Evolutionary conservation across 305 asterid genomes (phyloP), one percentile per base, ranked within the genome.

Genomic region (Salvia sclarea): DNA sequence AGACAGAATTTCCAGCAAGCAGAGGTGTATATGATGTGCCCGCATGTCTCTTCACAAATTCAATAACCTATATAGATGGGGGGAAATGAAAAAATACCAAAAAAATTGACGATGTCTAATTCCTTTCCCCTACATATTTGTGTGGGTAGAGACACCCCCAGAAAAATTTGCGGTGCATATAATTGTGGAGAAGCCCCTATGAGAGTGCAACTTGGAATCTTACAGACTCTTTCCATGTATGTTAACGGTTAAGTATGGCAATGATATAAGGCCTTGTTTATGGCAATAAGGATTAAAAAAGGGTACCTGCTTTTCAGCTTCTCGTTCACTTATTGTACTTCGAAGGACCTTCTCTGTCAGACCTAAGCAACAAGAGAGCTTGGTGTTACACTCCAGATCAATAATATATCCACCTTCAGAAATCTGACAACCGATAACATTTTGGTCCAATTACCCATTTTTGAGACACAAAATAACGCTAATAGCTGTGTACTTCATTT

Each of bases 1-100:
- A 91, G 78, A 91, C 76, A 40, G 98, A 94, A 76, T 94, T 94
- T 72, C 97, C 98, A 2, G 98, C 98, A 38, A 94, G 82, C 52
- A 81, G 89, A 72, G 96, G 88, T 10, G 78, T 78, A 68, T 79
- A 86, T 59, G 73, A 92, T n/a, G 54, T 43, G 5, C 50, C 94
- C 18, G 84, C 79, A 30, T 87, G 78, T 79, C 59, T 86, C 88
- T 82, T 86, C 68, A 94, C 91, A 71, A 94, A 91, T 58, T 94
- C 91, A 13, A 82, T 22, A 41, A 93, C 98, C 98, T 93, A 58
- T 69, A 61, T 45, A 41, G 66, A 59, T 41, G 33, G 53, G 45
- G 16, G 30, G 3, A 55, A 22, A 21, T 22, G 24, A 16, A 57
- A n/a, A n/a, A n/a, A n/a, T n/a, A n/a, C n/a, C n/a, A n/a, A n/a